Base-by-base conservation (phyloP, 257 asterid species). In the Rubia yunnanensis region DNA sequence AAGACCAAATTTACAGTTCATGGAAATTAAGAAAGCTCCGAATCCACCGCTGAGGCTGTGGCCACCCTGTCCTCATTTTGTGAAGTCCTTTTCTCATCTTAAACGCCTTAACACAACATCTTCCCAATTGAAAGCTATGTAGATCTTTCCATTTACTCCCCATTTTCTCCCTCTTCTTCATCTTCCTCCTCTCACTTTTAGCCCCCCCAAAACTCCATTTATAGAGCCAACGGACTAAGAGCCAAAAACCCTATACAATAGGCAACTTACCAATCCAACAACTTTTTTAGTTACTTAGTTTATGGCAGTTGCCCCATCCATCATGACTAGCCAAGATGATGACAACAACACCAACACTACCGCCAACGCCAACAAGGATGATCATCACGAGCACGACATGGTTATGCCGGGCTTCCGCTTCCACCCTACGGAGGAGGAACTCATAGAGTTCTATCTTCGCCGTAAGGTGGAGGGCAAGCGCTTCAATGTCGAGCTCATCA, bases 391-490 rank as follows among this genome's bases (percentile, higher is more conserved):
- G 48, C 79, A 86, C 66, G 99, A 94, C 65, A 72, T 86, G 80
- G 96, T 94, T 60, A 94, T 94, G 97, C 99, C 99, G 0, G 99
- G 99, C 0, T 94, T 94, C 60, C 94, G 99, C 0, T 94, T 94
- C 81, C 96, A 90, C 72, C 99, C 99, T 2, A 94, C 99, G 0
- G 99, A 94, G 39, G 99, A 94, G 58, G 99, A 94, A 78, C 96
- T 94, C 20, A 86, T 94, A 0, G 99, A 94, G 67, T 94, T 94
- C 84, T 94, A 94, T 68, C 97, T 94, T 79, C 96, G 99, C 57
- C 96, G 99, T 46, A 94, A 94, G 83, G 96, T 94, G n/a, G 97
- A 94, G 80, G 99, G 99, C 72, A 94, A 90, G 71, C 92, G 96
- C 3, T 94, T 94, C 88, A 89, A 94, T 71, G 97, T 94, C 0